Conservation (phyloP, 2,329 filamentous ascomycete species). For the Amylocarpus encephaloides region DNA sequence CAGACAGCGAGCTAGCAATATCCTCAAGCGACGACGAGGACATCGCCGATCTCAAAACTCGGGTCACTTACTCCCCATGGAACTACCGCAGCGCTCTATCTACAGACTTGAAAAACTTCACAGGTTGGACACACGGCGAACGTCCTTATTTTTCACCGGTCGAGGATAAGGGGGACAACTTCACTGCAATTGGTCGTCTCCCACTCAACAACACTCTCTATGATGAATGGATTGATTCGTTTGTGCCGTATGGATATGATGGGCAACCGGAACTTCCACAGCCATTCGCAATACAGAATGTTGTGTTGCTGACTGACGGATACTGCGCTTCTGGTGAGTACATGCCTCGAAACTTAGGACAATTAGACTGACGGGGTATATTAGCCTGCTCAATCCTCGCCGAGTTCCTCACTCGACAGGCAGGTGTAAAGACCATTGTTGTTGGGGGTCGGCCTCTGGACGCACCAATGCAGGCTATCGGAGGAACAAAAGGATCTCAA, state of each 20-base stretch:
- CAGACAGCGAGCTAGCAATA: background rate
- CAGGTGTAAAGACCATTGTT: constrained; percentile 44
- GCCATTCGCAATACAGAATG: constrained; percentile 34
- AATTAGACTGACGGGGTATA: background rate
- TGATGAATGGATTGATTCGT: constrained; percentile 2
- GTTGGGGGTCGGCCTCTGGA: constrained; percentile 43
- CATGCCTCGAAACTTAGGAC: background rate
- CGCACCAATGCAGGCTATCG: constrained; percentile 44
- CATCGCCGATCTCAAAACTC: background rate
- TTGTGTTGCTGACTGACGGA: constrained; percentile 45
- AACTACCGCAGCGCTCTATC: constrained; percentile 1
- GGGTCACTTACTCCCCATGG: background rate
- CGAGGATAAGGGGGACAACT: constrained; percentile 6
- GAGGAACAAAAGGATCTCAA: constrained; percentile 33
- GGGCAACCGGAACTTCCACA: constrained; percentile 12
- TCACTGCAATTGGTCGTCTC: constrained; percentile 1
- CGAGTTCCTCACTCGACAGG: constrained; percentile 45
- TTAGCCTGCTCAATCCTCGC: constrained; percentile 48
- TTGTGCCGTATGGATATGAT: constrained; percentile 24
- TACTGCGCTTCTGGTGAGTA: constrained; percentile 42
- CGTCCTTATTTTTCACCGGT: constrained; percentile 1
- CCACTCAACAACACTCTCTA: constrained; percentile 7
- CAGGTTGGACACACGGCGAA: background rate
- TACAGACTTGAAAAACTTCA: constrained; percentile 7
- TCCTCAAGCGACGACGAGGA: background rate